Conservation (phyloP, 2,329 filamentous ascomycete genomes). For the Ophiosphaerella narmari region DNA sequence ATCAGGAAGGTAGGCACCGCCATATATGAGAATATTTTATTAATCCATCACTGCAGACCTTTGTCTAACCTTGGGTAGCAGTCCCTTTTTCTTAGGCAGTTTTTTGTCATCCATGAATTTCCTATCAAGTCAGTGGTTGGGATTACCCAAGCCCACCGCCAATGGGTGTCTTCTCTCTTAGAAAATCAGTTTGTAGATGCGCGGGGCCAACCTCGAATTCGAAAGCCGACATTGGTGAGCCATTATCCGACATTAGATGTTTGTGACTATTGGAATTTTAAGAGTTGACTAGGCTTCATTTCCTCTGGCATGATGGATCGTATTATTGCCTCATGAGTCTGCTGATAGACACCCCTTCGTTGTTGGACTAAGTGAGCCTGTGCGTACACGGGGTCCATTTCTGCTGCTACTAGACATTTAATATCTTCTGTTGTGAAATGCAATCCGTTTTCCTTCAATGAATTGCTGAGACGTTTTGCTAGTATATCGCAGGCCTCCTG, state of each 20-base stretch:
- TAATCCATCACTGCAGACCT: too few species aligned
- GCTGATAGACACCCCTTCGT: conserved; percentile 2
- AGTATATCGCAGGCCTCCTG: background rate
- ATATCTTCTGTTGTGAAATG: conserved; percentile 13
- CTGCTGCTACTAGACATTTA: conserved; percentile 7
- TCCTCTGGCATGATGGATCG: background rate
- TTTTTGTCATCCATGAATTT: too few species aligned
- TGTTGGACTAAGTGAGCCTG: background rate
- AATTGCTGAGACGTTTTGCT: background rate
- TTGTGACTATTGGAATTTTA: background rate
- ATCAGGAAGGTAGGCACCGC: too few species aligned
- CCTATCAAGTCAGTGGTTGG: too few species aligned
- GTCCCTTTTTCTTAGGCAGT: too few species aligned
- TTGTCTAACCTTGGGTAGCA: too few species aligned
- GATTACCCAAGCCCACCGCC: too few species aligned
- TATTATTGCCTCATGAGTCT: background rate
- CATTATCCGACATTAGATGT: background rate
- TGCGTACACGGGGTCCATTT: conserved; percentile 8
- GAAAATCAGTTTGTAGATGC: background rate
- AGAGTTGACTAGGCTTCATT: background rate
- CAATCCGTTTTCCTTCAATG: conserved; percentile 4
- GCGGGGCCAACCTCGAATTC: background rate
- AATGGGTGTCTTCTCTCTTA: background rate
- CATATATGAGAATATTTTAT: too few species aligned
- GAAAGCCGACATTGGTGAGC: background rate